Conservation (phyloP, 2,329 filamentous ascomycete genomes). For the Trichoderma hamatum region DNA sequence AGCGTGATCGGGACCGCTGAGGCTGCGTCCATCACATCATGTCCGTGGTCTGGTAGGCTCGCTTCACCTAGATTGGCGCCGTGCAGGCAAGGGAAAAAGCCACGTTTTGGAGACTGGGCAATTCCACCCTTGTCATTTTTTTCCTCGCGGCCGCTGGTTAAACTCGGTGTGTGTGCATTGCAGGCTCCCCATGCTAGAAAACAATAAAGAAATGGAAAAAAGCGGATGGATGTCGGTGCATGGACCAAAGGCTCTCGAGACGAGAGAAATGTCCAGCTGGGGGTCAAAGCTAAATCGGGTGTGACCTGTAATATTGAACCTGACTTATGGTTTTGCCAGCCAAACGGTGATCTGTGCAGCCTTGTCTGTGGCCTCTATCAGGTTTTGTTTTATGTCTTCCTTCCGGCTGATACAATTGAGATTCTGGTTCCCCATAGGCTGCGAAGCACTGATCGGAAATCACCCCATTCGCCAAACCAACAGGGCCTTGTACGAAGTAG, state of each 20-base stretch:
- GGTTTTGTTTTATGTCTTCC: not conserved
- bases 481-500: not conserved
- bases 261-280: not conserved
- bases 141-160: not conserved
- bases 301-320: not conserved
- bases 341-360: constrained; percentile 16
- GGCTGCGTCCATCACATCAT: constrained; percentile 23
- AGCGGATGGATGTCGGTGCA: not conserved
- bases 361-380: not conserved
- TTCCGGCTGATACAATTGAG: not conserved
- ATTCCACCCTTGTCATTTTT: not conserved
- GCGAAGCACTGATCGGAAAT: constrained; percentile 27
- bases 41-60: constrained; percentile 19
- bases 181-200: not conserved
- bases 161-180: not conserved
- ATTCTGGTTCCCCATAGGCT: not conserved
- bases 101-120: not conserved
- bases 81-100: constrained; percentile 17
- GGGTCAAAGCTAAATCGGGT: not conserved
- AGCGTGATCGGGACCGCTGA: not conserved
- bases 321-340: not conserved
- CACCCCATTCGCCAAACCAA: constrained; percentile 29
- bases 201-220: not conserved
- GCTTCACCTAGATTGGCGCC: constrained; percentile 24
- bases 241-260: not conserved